Evolutionary conservation across 352 stramenopile genomes (phyloP).

Genomic region (Phytophthora tubulina): DNA sequence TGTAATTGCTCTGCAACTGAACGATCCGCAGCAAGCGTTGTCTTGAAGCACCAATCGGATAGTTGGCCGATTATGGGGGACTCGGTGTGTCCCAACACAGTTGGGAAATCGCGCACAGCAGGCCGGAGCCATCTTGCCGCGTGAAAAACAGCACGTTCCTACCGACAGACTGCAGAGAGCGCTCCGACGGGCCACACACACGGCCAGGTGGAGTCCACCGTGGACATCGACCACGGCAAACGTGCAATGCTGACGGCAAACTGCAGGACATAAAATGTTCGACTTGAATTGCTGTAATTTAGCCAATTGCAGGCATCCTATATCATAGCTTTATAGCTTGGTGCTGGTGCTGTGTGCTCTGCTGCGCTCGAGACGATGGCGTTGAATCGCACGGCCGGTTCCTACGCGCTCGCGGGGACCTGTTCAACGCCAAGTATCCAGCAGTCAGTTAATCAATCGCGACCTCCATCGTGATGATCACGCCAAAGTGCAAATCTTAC

Average conservation of each 20-base stretch:
- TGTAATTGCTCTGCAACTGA: constrained; percentile 15
- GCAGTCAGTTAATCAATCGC: constrained; percentile 31
- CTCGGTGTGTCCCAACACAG: constrained; percentile 17
- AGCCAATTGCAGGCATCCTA: constrained; percentile 48
- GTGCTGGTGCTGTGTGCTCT: constrained; percentile 18
- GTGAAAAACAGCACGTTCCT: constrained; percentile 17
- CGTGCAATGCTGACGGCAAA: constrained; percentile 8
- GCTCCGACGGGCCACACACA: neutral
- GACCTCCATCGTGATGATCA: constrained; percentile 23
- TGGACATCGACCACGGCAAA: neutral
- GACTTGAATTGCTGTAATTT: constrained; percentile 47
- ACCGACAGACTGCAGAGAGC: constrained; percentile 16
- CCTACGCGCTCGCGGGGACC: constrained; percentile 44
- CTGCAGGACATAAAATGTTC: constrained; percentile 35
- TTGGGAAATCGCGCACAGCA: constrained; percentile 14
- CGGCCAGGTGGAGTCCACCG: neutral
- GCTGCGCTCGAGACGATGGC: constrained; percentile 17
- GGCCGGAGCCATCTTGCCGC: neutral
- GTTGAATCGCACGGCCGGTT: constrained; percentile 16
- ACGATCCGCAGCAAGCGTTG: neutral
- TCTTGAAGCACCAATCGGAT: constrained; percentile 2
- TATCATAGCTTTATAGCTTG: constrained; percentile 34
- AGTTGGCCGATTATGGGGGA: constrained; percentile 2
- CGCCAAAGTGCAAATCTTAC: constrained; percentile 33
- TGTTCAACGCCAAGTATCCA: constrained; percentile 33